Conservation (phyloP, 352 stramenopile genomes). For the Thraustotheca clavata region DNA sequence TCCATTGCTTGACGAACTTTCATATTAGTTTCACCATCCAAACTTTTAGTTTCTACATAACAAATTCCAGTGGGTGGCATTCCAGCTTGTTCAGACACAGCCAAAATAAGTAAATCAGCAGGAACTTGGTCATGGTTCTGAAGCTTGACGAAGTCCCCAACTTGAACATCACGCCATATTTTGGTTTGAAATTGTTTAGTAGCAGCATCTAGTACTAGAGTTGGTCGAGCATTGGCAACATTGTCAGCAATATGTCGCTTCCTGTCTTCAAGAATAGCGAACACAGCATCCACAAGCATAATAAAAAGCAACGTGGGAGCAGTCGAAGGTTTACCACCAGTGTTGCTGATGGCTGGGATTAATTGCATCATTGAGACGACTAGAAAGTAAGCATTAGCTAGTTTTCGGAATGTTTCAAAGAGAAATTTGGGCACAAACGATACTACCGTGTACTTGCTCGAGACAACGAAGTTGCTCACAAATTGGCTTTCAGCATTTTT, state of each 20-base stretch:
- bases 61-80: constrained; percentile 59
- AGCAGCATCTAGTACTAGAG: constrained; percentile 42
- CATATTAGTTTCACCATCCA: constrained; percentile 92
- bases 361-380: constrained; percentile 82
- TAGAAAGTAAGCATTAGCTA: constrained; percentile 92
- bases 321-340: constrained; percentile 74
- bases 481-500: not conserved
- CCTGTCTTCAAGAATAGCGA: constrained; percentile 80
- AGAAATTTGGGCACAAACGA: constrained; percentile 89
- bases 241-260: constrained; percentile 80
- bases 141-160: constrained; percentile 79
- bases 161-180: constrained; percentile 70
- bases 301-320: constrained; percentile 86
- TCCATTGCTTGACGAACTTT: constrained; percentile 83
- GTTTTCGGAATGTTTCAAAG: constrained; percentile 84
- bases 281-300: constrained; percentile 83
- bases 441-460: constrained; percentile 85
- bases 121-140: constrained; percentile 75
- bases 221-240: constrained; percentile 65
- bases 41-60: constrained; percentile 87
- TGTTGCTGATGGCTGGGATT: constrained; percentile 88
- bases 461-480: constrained; percentile 87
- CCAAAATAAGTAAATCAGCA: constrained; percentile 77
- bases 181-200: constrained; percentile 42
- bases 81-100: constrained; percentile 54